Evolutionary conservation across 2,329 filamentous ascomycete genomes (phyloP).

Genomic region (Calonectria leucothoes): DNA sequence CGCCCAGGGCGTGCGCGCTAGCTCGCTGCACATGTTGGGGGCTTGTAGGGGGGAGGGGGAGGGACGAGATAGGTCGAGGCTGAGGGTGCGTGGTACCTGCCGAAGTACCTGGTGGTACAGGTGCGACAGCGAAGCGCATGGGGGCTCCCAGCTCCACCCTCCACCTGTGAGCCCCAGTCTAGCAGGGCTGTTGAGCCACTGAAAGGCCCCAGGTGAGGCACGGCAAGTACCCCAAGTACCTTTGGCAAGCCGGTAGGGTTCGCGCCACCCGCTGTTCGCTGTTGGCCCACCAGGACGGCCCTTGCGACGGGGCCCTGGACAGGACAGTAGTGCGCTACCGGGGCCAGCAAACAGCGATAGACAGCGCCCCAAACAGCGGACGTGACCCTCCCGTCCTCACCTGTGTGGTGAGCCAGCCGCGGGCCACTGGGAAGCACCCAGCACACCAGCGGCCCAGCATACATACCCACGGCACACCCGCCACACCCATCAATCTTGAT

Average conservation of each 20-base stretch:
- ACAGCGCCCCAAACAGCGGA: constrained; percentile 3
- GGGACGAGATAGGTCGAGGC: not conserved
- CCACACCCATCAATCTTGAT: constrained; percentile 28
- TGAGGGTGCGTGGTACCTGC: constrained; percentile 4
- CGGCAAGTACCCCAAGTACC: constrained; percentile 27
- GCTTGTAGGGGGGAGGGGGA: not conserved
- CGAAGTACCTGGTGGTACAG: constrained; percentile 26
- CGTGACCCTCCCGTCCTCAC: constrained; percentile 20
- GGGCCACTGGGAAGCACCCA: not conserved
- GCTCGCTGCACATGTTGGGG: constrained; percentile 35
- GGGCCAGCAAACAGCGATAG: not conserved
- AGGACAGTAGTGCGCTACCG: constrained; percentile 6
- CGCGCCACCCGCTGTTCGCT: constrained; percentile 45
- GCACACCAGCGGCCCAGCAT: constrained; percentile 13
- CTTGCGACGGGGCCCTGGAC: constrained; percentile 32
- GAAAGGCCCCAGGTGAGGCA: constrained; percentile 1
- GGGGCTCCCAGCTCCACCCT: constrained; percentile 19
- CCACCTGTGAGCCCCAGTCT: constrained; percentile 5
- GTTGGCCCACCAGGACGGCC: constrained; percentile 35
- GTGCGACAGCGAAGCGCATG: constrained; percentile 28
- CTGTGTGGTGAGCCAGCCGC: not conserved
- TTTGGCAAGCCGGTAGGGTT: constrained; percentile 36
- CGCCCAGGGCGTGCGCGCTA: constrained; percentile 38
- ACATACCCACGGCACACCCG: constrained; percentile 42
- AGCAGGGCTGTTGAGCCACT: constrained; percentile 11